These are phyloP conservation scores for Coniophora puteana DNA, from an alignment of 1,284 basidiomycete genomes.

Conservation along the genomic window DNA sequence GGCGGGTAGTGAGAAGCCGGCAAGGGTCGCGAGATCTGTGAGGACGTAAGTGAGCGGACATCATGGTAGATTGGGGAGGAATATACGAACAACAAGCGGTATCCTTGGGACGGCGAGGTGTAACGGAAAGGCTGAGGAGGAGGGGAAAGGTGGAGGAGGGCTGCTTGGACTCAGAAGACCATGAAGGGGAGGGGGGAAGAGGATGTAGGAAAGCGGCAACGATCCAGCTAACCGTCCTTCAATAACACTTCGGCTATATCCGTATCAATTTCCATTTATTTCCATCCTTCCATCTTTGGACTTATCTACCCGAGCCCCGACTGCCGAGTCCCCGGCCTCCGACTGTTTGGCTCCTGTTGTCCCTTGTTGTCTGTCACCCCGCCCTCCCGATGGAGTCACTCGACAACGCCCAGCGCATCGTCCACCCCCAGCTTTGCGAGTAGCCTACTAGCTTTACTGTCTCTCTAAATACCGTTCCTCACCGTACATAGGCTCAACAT, in stretches of 20 bases:
- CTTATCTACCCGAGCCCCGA: slow-evolving; percentile 28
- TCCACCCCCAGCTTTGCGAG: not conserved
- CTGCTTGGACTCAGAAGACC: slow-evolving; percentile 37
- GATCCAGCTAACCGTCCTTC: slow-evolving; percentile 9
- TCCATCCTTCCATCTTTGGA: slow-evolving; percentile 11
- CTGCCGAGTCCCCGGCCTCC: slow-evolving; percentile 8
- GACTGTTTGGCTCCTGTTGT: slow-evolving; percentile 12
- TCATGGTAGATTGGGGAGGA: slow-evolving; percentile 3
- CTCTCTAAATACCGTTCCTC: too few species aligned
- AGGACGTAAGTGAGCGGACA: slow-evolving; percentile 5
- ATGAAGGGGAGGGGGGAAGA: slow-evolving; percentile 23
- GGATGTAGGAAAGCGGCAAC: slow-evolving; percentile 22
- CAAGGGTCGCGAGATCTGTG: slow-evolving; percentile 93
- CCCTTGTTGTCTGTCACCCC: slow-evolving; percentile 2
- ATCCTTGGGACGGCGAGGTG: too few species aligned
- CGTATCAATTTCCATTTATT: slow-evolving; percentile 12
- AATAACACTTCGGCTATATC: slow-evolving; percentile 24
- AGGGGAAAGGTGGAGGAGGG: slow-evolving; percentile 30
- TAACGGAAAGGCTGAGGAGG: slow-evolving; percentile 49
- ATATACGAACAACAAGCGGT: slow-evolving; percentile 62
- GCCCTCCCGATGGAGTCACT: slow-evolving; percentile 9
- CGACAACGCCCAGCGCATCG: slow-evolving; percentile 6
- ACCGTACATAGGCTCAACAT: slow-evolving; percentile 12
- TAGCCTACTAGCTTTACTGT: too few species aligned
- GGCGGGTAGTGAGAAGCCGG: slow-evolving; percentile 65